These are phyloP conservation scores for Areca catechu DNA, from an alignment of 176 grass and related monocot species.

Conservation along the genomic window DNA sequence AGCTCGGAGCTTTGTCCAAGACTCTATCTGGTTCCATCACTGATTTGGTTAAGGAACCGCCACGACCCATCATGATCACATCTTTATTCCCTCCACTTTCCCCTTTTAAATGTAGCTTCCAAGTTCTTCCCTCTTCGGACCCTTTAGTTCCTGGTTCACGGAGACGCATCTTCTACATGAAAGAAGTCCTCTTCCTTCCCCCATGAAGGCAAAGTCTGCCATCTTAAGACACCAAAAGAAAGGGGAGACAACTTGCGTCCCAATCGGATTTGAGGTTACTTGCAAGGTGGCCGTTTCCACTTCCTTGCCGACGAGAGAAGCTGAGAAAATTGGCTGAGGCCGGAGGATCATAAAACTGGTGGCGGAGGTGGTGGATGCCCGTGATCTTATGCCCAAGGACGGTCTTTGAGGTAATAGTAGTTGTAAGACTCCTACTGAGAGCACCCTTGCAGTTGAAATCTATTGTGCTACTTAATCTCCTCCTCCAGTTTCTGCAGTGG, in stretches of 20 bases:
- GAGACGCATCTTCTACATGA: conserved; percentile 4
- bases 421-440: too few relatives aligned
- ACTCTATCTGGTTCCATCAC: not conserved
- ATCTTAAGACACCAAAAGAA: not conserved
- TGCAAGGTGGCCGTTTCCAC: not conserved
- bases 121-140: too few relatives aligned
- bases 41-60: conserved; percentile 14
- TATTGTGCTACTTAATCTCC: too few relatives aligned
- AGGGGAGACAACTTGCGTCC: not conserved
- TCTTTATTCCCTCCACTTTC: conserved; percentile 34
- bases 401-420: too few relatives aligned
- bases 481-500: too few relatives aligned
- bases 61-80: conserved; percentile 22
- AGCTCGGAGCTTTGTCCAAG: too few relatives aligned
- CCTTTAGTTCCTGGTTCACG: conserved; percentile 1
- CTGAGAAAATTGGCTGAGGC: conserved; percentile 1
- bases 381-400: too few relatives aligned
- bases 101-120: conserved; percentile 6
- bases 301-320: conserved; percentile 1
- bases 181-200: conserved; percentile 21
- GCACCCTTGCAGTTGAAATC: too few relatives aligned
- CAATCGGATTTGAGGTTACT: not conserved
- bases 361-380: conserved; percentile 22
- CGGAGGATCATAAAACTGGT: conserved; percentile 7
- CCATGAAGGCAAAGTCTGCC: conserved; percentile 1